phyloP scores from a whole-genome alignment of 371 early-diverging fungal genomes.

The Rhizopus delemar region DNA sequence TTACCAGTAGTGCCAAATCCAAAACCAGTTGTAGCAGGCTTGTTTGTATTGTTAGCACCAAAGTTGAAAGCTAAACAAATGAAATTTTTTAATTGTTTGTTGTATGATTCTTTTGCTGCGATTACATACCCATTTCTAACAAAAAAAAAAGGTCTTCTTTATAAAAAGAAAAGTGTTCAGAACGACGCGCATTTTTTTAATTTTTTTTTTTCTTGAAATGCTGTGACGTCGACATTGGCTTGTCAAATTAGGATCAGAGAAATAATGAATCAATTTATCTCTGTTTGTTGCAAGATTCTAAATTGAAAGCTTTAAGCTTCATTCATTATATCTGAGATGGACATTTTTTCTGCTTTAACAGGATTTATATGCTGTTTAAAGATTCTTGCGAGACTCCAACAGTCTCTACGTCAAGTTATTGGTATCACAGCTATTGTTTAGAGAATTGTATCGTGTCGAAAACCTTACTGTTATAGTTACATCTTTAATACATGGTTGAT shows the following conservation, averaged over 20 bases:
- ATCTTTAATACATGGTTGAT: no score
- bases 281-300: no score
- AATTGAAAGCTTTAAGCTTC: no score
- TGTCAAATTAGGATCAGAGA: neutral
- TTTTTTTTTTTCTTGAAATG: neutral
- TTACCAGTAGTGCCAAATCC: slow-evolving; percentile 6
- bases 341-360: no score
- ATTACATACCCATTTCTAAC: neutral
- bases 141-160: neutral
- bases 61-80: slow-evolving; percentile 1
- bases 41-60: neutral
- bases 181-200: slow-evolving; percentile 1
- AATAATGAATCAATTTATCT: no score
- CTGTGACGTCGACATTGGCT: slow-evolving; percentile 1
- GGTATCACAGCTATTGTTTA: no score
- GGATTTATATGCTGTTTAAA: no score
- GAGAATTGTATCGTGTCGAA: no score
- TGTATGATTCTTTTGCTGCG: neutral
- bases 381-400: no score
- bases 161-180: neutral
- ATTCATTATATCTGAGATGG: no score
- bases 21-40: slow-evolving; percentile 7
- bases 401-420: no score
- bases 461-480: no score
- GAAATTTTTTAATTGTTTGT: neutral